Conservation (phyloP, 352 stramenopile species). For the Pythium chondricola region DNA sequence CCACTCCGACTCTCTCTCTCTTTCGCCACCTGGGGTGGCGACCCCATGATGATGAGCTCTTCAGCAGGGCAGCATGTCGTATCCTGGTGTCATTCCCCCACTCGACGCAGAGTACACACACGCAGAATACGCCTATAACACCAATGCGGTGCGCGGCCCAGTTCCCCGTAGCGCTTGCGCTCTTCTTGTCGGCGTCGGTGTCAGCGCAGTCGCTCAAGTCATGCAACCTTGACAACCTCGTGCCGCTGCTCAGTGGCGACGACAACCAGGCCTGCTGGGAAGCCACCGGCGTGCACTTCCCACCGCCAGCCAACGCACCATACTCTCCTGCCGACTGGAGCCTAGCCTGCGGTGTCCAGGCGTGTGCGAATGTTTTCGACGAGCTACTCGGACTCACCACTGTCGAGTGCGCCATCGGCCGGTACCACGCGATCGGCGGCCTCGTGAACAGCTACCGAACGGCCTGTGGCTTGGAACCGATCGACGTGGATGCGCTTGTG, state of each 20-base stretch:
- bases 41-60: no score
- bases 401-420: slow-evolving; percentile 16
- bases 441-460: slow-evolving; percentile 12
- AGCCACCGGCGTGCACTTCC: slow-evolving; percentile 16
- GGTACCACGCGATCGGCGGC: slow-evolving; percentile 8
- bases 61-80: no score
- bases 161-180: no score
- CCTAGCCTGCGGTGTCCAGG: slow-evolving; percentile 9
- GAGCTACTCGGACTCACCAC: slow-evolving; percentile 6
- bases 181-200: no score
- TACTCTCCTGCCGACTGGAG: slow-evolving; percentile 3
- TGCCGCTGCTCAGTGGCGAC: slow-evolving; percentile 15
- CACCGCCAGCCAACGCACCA: neutral
- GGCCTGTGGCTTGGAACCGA: slow-evolving; percentile 9
- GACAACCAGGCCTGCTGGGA: slow-evolving; percentile 17
- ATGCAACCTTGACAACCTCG: slow-evolving; percentile 19
- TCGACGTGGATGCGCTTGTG: neutral
- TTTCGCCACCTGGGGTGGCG: no score
- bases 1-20: no score
- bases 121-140: no score
- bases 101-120: no score
- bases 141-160: no score
- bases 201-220: no score
- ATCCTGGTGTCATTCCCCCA: no score
- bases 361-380: slow-evolving; percentile 7